phyloP scores from a whole-genome alignment of 2,329 filamentous ascomycete genomes.

The Ophiostoma australiae region DNA sequence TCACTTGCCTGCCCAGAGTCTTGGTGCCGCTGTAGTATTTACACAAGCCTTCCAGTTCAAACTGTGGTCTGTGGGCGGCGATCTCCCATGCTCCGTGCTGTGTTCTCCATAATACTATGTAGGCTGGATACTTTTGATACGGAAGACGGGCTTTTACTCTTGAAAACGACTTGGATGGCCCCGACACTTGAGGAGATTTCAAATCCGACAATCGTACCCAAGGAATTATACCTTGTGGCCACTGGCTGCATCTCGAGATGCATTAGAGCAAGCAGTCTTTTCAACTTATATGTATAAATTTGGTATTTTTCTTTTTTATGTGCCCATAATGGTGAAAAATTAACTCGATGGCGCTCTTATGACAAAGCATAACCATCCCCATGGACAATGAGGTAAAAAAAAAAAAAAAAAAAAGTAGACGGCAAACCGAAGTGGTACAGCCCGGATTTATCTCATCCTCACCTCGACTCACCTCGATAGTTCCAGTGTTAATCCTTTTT shows the following conservation, averaged over 20 bases:
- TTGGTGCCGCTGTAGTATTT: slow-evolving; percentile 14
- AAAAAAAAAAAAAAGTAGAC: neutral
- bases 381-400: neutral
- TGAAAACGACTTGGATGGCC: neutral
- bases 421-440: neutral
- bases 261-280: neutral
- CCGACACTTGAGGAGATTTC: neutral
- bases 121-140: neutral
- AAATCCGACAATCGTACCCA: neutral
- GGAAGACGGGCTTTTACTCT: no score
- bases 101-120: neutral
- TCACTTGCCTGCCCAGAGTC: neutral
- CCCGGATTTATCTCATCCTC: neutral
- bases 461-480: slow-evolving; percentile 5
- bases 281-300: neutral
- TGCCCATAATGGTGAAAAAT: neutral
- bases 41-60: neutral
- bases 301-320: neutral
- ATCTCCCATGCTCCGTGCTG: neutral
- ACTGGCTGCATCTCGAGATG: neutral
- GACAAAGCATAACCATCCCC: no score
- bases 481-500: neutral
- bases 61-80: neutral
- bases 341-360: neutral
- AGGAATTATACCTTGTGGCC: neutral